Conservation (phyloP, 2,329 filamentous ascomycete species). For the Aspergillus phoenicis region DNA sequence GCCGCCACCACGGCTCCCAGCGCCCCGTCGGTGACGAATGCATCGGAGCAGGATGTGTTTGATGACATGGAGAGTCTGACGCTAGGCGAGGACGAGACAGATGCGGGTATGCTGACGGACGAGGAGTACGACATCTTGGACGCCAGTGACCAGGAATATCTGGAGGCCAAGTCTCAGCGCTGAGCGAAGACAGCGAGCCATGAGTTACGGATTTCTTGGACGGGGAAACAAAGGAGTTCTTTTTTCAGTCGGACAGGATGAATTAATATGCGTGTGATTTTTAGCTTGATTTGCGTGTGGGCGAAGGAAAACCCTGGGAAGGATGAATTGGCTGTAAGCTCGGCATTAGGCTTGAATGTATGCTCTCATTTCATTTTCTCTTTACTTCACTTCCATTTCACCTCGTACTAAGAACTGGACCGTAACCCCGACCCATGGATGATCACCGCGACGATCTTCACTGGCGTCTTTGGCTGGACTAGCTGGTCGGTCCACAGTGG, state of each 20-base stretch:
- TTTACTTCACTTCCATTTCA: no score
- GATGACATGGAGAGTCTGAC: constrained; percentile 63
- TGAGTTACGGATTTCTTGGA: constrained; percentile 5
- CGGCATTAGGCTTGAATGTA: no score
- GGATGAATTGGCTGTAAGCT: no score
- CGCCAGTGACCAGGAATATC: constrained; percentile 85
- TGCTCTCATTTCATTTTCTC: no score
- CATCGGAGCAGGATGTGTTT: constrained; percentile 52
- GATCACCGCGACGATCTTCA: no score
- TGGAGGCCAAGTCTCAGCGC: constrained; percentile 48
- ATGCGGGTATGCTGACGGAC: constrained; percentile 87
- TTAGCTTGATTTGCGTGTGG: background rate
- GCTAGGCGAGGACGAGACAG: constrained; percentile 49
- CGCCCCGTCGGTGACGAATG: constrained; percentile 43
- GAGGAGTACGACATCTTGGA: constrained; percentile 98
- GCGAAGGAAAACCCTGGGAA: background rate
- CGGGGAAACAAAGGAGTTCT: background rate
- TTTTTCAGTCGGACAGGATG: constrained; percentile 8
- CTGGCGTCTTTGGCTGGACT: no score
- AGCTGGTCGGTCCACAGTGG: no score
- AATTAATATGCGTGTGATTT: constrained; percentile 12
- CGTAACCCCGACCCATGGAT: no score
- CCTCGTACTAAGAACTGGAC: no score
- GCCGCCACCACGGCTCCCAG: constrained; percentile 34
- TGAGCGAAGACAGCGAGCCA: constrained; percentile 12